Evolutionary conservation across 148 eudicot species (phyloP), one percentile per base, ranked within the genome.

Genomic region (Talinum fruticosum): DNA sequence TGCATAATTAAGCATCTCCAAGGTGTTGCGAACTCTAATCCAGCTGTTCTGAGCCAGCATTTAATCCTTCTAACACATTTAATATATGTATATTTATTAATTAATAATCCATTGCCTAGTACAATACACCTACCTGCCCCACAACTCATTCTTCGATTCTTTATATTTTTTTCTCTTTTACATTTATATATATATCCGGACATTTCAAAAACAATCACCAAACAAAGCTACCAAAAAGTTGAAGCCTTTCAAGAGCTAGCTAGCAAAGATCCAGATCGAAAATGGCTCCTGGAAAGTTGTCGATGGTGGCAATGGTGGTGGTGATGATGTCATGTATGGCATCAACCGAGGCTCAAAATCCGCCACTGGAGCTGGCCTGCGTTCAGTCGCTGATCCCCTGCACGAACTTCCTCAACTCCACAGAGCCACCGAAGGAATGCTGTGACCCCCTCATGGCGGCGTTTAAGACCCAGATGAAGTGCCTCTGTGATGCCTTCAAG

Each of bases 401-500:
- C 16, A 80, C 61, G 14, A 0, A 0, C 2, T 80, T 3, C 80
- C 6, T 83, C 5, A 83, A 69, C 75, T 5, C 49, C 19, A 72
- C 75, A 15, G 47, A 34, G 29, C 83, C 86, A 23, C 80, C 86
- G 14, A 10, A 74, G 3, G 1, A 71, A 1, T 83, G 86, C 67
- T 83, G 86, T 37, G 49, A 18, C 10, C 78, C 86, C 10, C 80
- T 83, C 16, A 33, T 23, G 37, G 44, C 54, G 0, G 78, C 80
- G 15, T 24, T 83, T 44, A 36, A 26, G 0, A 37, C 35, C 13
- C 59, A 83, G 72, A 14, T 30, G 37, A n/a, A 10, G 2, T 83
- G 86, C 45, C 75, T 80, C 59, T 83, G 86, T 66, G 41, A 12
- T n/a, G 75, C 80, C 35, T 78, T 33, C 71, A 78, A 78, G 32